These are phyloP conservation scores for Barnettozyma sp. DNA, from an alignment of 805 yeast genomes.

Conservation along the genomic window DNA sequence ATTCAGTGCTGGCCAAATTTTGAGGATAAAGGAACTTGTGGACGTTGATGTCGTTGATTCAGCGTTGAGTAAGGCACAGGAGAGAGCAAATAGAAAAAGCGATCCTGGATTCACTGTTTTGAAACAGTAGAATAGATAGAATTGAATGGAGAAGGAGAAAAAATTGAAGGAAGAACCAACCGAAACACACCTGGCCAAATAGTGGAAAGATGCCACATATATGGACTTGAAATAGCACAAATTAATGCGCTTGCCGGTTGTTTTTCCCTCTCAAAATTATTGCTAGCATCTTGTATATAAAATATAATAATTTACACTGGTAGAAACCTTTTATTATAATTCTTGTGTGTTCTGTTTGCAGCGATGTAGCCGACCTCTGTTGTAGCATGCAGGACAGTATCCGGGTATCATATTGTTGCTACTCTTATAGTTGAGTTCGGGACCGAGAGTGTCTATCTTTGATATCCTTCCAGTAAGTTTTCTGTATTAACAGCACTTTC, in stretches of 20 bases:
- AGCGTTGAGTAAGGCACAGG: slow-evolving; percentile 42
- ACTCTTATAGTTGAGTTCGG: too few species aligned
- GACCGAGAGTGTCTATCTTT: too few species aligned
- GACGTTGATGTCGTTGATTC: slow-evolving; percentile 66
- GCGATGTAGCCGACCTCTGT: too few species aligned
- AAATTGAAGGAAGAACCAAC: not conserved
- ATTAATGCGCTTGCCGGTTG: too few species aligned
- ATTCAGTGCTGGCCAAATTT: slow-evolving; percentile 77
- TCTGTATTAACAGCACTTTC: slow-evolving; percentile 25
- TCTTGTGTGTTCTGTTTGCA: too few species aligned
- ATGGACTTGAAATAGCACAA: too few species aligned
- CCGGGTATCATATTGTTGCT: too few species aligned
- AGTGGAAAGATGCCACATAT: too few species aligned
- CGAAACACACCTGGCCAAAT: not conserved
- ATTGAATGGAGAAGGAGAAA: not conserved
- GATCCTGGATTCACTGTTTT: slow-evolving; percentile 58
- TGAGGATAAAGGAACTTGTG: slow-evolving; percentile 79
- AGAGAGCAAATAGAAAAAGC: slow-evolving; percentile 45
- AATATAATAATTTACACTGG: slow-evolving; percentile 1
- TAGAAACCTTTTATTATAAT: too few species aligned
- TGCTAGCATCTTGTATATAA: slow-evolving; percentile 1
- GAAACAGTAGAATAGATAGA: slow-evolving; percentile 9
- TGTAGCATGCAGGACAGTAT: too few species aligned
- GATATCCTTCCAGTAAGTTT: not conserved
- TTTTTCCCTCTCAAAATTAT: too few species aligned